Evolutionary conservation across 2,329 filamentous ascomycete species (phyloP).

Genomic region (Fonsecaea multimorphosa): DNA sequence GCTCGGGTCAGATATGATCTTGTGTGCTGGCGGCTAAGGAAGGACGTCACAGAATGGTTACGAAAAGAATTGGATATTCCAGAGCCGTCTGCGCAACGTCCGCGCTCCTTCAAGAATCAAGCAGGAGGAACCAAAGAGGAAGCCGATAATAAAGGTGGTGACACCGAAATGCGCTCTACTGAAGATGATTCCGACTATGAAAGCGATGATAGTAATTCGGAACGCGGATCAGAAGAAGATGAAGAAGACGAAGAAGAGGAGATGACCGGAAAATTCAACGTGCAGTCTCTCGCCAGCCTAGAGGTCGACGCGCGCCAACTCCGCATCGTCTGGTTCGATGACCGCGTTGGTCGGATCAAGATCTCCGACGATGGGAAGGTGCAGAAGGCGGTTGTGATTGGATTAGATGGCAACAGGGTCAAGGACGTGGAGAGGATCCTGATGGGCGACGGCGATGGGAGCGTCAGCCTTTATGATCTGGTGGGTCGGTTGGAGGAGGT

Average conservation of each 20-base stretch:
- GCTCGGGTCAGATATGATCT: constrained; percentile 50
- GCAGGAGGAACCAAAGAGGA: constrained; percentile 7
- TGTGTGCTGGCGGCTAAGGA: constrained; percentile 50
- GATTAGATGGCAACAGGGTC: constrained; percentile 30
- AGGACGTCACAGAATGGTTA: constrained; percentile 45
- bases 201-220: not conserved
- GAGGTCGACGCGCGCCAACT: constrained; percentile 51
- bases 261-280: constrained; percentile 41
- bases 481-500: not conserved
- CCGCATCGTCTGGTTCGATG: constrained; percentile 53
- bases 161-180: not conserved
- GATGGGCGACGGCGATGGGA: constrained; percentile 12
- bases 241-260: constrained; percentile 6
- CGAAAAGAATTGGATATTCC: constrained; percentile 33
- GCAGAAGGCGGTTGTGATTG: constrained; percentile 52
- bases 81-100: not conserved
- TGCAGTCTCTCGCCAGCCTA: constrained; percentile 46
- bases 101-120: not conserved
- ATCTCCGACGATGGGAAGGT: constrained; percentile 50
- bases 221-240: not conserved
- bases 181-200: not conserved
- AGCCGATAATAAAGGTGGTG: constrained; percentile 20
- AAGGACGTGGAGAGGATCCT: constrained; percentile 26
- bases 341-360: constrained; percentile 52
- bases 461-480: not conserved